Base-by-base conservation (phyloP, 768 basidiomycete genomes). In the Termitomyces sp. region DNA sequence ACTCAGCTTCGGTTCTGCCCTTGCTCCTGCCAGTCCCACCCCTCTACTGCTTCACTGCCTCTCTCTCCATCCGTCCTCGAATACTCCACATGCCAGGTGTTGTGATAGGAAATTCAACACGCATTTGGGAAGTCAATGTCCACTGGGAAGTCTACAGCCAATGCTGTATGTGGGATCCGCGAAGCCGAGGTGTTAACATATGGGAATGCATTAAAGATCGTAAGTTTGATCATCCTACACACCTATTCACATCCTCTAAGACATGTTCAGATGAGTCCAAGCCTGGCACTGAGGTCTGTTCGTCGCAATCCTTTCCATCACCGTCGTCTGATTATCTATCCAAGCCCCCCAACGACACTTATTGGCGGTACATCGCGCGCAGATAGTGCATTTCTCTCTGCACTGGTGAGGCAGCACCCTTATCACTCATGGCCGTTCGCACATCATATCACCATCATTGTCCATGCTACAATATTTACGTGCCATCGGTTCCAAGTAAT, bases 201-300 rank as follows among this genome's bases (percentile, higher is more conserved):
- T 90, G 87, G 87, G 87, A 90, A 65, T 90, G 88, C 67, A 74
- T 88, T 54, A 71, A 76, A 69, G 80, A 82, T 64, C 88, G 88
- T 89, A 70, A 71, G 85, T 80, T 38, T 61, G 53, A 28, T 40
- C 56, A 33, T 55, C 44, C n/a, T 20, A 48, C 20, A 42, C 53
- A 35, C 9, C 38, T 43, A 24, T 22, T 40, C 43, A 18, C 51
- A 46, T 13, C 30, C 59, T 64, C 55, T 61, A 8, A 43, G 30
- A 52, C 24, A 53, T 57, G 48, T 51, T 28, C 56, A 88, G 87
- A 89, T 72, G 73, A 83, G 53, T 86, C 87, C 12, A 81, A 79
- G 6, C 75, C 78, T 0, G 76, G 78, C 48, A 85, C 84, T 18
- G 70, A 72, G 72, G 73, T 53, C 20, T 20, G 52, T 42, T 42